Base-by-base conservation (phyloP, 2,329 filamentous ascomycete species). In the Venturia pyrina region DNA sequence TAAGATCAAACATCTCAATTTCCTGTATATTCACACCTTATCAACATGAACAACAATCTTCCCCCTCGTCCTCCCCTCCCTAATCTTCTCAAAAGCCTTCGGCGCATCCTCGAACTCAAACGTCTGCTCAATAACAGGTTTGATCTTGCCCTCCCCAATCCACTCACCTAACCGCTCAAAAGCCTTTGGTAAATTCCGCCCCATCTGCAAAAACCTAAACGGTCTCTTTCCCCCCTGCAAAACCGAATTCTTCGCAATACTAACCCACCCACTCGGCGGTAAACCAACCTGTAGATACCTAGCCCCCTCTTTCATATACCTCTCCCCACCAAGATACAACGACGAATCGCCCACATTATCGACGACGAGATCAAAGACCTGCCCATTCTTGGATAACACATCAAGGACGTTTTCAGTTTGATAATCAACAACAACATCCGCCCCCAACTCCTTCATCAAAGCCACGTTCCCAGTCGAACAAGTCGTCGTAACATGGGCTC, bases 361-460 rank as follows among this genome's bases (percentile, higher is more conserved):
- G 13, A 89, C 76, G 0, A 83, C 77, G 46, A 84, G 76, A 63
- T 79, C 76, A 73, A 81, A 88, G 1, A 81, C 74, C 8, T 75
- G 75, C 0, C 82, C 82, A 44, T 79, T 79, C 0, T 75, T 72
- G 67, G 78, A 78, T 10, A 88, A 73, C 3, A 72, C 72, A 34
- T 77, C 75, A 5, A 79, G 70, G 1, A 87, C 73, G n/a, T 48
- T 21, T 17, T 48, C 44, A 17, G 4, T 48, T 17, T 21, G 82
- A 72, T 89, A 88, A 70, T 88, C 84, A 60, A 88, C 78, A 37
- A 88, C 81, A 67, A 85, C 82, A 69, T 89, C 85, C 7, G 87
- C 87, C 0, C 87, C 87, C 0, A 89, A 74, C 2, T 75, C 74
- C 67, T 80, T 80, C 71, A 84, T 86, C 1, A 89, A 73, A 61